Conservation (phyloP, 1,139 yeast genomes). For the Yamadazyma dendronema region DNA sequence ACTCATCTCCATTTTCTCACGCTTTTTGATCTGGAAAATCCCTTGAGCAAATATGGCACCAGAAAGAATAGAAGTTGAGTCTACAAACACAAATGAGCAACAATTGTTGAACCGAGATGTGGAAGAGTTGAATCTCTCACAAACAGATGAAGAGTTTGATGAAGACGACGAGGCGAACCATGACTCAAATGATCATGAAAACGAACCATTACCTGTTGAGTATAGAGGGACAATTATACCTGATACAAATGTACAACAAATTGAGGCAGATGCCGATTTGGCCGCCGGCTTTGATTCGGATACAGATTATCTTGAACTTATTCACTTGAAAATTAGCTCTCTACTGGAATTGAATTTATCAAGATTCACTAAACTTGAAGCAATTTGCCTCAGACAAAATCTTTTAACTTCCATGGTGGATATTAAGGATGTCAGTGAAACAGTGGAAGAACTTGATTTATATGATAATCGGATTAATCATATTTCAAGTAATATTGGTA, state of each 20-base stretch:
- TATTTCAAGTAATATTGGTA: slow-evolving; percentile 66
- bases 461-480: slow-evolving; percentile 92
- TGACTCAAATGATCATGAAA: slow-evolving; percentile 7
- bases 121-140: slow-evolving; percentile 11
- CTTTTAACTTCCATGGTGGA: slow-evolving; percentile 71
- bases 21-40: not conserved
- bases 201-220: slow-evolving; percentile 36
- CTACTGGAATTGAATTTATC: slow-evolving; percentile 62
- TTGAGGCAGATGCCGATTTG: slow-evolving; percentile 55
- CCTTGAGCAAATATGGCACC: slow-evolving; percentile 2
- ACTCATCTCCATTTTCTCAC: not conserved
- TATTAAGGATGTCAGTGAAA: slow-evolving; percentile 55
- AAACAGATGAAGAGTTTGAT: slow-evolving; percentile 24
- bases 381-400: slow-evolving; percentile 81
- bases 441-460: slow-evolving; percentile 75
- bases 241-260: slow-evolving; percentile 47
- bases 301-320: slow-evolving; percentile 65
- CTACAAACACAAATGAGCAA: not conserved
- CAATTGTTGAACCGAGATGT: slow-evolving; percentile 3
- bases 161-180: slow-evolving; percentile 22
- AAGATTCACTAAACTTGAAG: slow-evolving; percentile 57
- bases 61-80: not conserved
- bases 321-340: slow-evolving; percentile 74
- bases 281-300: slow-evolving; percentile 63
- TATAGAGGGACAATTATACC: slow-evolving; percentile 54